phyloP scores from a whole-genome alignment of 441 rosid genomes.

The Gossypium aridum region DNA sequence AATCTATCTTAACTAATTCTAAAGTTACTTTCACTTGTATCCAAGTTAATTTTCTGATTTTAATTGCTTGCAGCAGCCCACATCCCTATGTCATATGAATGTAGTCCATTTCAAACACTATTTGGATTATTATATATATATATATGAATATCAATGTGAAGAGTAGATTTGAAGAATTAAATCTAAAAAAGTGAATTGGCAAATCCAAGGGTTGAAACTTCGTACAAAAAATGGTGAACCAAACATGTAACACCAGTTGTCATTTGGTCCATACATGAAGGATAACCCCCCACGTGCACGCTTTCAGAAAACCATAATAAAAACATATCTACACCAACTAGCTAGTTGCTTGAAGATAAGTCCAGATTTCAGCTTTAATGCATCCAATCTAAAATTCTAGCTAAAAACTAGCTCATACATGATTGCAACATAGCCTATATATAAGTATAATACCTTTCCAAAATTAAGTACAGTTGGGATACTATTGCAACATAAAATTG shows the following conservation, averaged over 20 bases:
- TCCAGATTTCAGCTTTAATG: background rate
- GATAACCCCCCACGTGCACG: slow-evolving; percentile 1
- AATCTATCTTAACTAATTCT: background rate
- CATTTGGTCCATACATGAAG: background rate
- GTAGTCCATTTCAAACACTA: background rate
- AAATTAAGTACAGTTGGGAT: background rate
- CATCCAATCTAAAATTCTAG: background rate
- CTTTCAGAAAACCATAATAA: background rate
- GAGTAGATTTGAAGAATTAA: background rate
- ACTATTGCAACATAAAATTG: background rate
- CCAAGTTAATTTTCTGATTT: background rate
- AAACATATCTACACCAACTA: background rate
- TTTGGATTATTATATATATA: background rate
- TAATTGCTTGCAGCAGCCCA: background rate
- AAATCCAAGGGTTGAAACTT: slow-evolving; percentile 9
- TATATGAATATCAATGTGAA: background rate
- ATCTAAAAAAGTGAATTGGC: background rate
- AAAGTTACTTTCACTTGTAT: background rate
- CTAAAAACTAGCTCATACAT: background rate
- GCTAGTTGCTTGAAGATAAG: background rate
- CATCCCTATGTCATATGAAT: background rate
- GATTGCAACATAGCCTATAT: background rate
- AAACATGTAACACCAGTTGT: slow-evolving; percentile 12
- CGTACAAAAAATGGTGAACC: slow-evolving; percentile 7
- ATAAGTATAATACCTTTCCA: background rate